Percentiles rank a stretch among this genome's conserved stretches.
phyloP scores from a whole-genome alignment of 1,284 basidiomycete species.

The Cutaneotrichosporon cyanovorans region DNA sequence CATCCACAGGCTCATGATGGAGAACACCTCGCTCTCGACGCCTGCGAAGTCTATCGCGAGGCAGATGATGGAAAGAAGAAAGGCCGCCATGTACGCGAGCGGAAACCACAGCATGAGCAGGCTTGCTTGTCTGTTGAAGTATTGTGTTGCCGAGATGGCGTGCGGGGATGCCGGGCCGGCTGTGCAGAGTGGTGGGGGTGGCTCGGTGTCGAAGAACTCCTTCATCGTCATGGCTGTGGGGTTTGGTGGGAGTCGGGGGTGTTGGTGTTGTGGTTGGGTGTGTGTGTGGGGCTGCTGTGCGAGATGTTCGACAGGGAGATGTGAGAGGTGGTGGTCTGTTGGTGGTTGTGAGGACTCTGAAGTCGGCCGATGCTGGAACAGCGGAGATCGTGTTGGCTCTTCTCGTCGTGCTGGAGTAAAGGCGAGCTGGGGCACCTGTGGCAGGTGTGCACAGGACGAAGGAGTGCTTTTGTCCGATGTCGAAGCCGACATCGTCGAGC shows the following conservation, averaged over 20 bases:
- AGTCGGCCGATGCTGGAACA: too few species aligned
- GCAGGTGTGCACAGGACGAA: neutral
- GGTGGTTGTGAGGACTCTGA: too few species aligned
- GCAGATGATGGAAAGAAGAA: constrained; percentile 36
- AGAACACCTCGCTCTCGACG: too few species aligned
- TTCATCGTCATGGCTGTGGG: neutral
- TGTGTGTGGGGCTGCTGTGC: neutral
- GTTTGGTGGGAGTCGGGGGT: neutral
- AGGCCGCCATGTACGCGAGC: constrained; percentile 40
- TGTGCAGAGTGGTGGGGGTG: neutral
- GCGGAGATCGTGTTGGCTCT: too few species aligned
- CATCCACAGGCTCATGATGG: too few species aligned
- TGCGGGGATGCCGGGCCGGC: neutral
- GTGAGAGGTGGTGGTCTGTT: neutral
- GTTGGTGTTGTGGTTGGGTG: neutral
- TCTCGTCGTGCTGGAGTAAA: too few species aligned
- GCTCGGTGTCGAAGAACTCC: neutral
- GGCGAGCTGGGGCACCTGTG: too few species aligned
- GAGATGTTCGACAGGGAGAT: neutral
- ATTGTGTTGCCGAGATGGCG: constrained; percentile 31
- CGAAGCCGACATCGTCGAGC: neutral
- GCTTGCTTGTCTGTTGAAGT: constrained; percentile 43
- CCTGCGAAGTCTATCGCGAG: constrained; percentile 7
- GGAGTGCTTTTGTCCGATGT: neutral
- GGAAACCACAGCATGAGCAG: constrained; percentile 44